Percentiles rank a stretch among this genome's conserved stretches.
phyloP scores from a whole-genome alignment of 495 filamentous ascomycete species.

The Durotheca rogersii region DNA sequence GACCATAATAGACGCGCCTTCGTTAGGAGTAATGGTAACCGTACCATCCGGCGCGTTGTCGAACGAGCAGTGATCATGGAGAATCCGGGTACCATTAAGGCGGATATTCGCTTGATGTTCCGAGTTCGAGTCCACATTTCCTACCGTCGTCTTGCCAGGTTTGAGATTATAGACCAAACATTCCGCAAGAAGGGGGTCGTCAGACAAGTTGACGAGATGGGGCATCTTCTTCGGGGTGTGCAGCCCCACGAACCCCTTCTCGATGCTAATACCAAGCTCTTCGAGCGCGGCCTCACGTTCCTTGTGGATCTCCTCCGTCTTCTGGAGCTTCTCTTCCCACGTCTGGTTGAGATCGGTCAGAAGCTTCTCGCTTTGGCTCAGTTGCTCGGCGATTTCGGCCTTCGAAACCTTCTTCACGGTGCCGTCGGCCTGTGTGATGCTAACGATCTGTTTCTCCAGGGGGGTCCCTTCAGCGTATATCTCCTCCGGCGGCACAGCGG shows the following conservation, averaged over 20 bases:
- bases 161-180: conserved; percentile 99
- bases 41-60: conserved; percentile 84
- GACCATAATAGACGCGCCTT: conserved; percentile 94
- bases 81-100: conserved; percentile 89
- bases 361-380: conserved; percentile 93
- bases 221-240: conserved; percentile 99
- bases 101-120: conserved; percentile 81
- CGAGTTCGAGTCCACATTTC: conserved; percentile 81
- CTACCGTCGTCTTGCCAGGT: conserved; percentile 87
- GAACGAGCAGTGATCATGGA: conserved; percentile 89
- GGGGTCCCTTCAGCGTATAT: conserved; percentile 89
- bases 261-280: conserved; percentile 96
- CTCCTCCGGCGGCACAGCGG: conserved; percentile 63
- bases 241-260: conserved; percentile 94
- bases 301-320: conserved; percentile 96
- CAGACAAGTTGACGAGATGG: conserved; percentile 95
- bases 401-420: conserved; percentile 94
- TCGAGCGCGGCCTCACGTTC: conserved; percentile 94
- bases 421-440: conserved; percentile 83
- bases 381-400: conserved; percentile 95
- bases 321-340: conserved; percentile 94
- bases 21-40: conserved; percentile 84
- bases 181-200: conserved; percentile 92
- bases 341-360: conserved; percentile 97
- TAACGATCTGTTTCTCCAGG: conserved; percentile 92